phyloP scores from a whole-genome alignment of 139 green algal species.

The Coelastrella sp. region DNA sequence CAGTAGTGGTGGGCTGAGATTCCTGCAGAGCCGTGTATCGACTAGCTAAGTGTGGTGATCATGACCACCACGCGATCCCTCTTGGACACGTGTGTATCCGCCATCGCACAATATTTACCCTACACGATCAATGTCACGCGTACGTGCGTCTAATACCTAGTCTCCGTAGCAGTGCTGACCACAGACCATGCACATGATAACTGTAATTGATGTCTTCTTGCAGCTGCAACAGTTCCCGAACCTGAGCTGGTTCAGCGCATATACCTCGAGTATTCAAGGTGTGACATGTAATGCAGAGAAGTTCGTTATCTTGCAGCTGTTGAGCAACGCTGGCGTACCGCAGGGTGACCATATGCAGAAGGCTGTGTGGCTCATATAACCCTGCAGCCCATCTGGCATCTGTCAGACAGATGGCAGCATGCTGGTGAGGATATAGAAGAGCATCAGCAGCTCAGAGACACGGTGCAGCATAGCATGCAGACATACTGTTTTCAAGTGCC shows the following conservation, averaged over 20 bases:
- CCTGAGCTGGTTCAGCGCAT: conserved; percentile 41
- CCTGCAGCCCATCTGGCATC: conserved; percentile 37
- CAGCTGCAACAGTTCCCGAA: neutral
- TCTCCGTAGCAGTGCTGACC: too few species aligned
- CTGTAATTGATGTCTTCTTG: neutral
- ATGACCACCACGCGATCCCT: neutral
- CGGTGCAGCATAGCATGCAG: too few species aligned
- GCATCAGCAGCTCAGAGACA: neutral
- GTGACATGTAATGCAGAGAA: neutral
- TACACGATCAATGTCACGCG: neutral
- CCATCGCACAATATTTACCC: neutral
- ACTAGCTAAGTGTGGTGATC: too few species aligned
- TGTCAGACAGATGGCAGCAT: conserved; percentile 25
- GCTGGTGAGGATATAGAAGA: conserved; percentile 32
- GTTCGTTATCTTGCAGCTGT: neutral
- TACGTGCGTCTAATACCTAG: too few species aligned
- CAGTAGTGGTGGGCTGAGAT: too few species aligned
- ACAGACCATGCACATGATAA: too few species aligned
- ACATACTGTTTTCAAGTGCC: too few species aligned
- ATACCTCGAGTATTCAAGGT: conserved; percentile 14
- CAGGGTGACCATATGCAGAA: neutral
- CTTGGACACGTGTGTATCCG: neutral
- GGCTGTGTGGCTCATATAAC: neutral
- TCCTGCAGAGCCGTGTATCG: too few species aligned
- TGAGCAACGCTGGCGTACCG: neutral